These are phyloP conservation scores for Pouteria campechiana DNA, from an alignment of 179 eudicot species.

Conservation along the genomic window DNA sequence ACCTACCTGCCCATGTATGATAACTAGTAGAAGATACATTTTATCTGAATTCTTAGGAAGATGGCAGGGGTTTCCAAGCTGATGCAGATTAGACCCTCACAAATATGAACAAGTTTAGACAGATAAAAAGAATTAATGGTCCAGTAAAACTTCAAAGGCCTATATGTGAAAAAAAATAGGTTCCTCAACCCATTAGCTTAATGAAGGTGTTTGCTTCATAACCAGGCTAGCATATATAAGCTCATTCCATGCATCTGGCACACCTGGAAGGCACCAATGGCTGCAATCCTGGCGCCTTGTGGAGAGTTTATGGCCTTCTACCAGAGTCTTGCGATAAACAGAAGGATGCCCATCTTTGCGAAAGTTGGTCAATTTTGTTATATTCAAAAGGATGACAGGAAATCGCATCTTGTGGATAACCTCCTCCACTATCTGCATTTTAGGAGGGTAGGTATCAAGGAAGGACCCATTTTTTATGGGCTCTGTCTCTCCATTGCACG, in stretches of 20 bases:
- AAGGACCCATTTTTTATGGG: slow-evolving; percentile 48
- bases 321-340: slow-evolving; percentile 42
- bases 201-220: slow-evolving; percentile 13
- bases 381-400: slow-evolving; percentile 56
- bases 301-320: slow-evolving; percentile 33
- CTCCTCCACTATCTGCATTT: slow-evolving; percentile 82
- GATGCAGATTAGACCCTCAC: too few relatives aligned
- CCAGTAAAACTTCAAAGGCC: too few relatives aligned
- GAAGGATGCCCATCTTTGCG: slow-evolving; percentile 96
- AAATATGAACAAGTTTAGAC: too few relatives aligned
- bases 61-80: too few relatives aligned
- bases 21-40: too few relatives aligned
- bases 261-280: slow-evolving; percentile 98
- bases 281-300: slow-evolving; percentile 79
- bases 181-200: too few relatives aligned
- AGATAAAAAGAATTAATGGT: too few relatives aligned
- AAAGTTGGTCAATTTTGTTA: slow-evolving; percentile 67
- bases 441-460: slow-evolving; percentile 53
- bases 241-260: slow-evolving; percentile 97
- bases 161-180: too few relatives aligned
- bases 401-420: slow-evolving; percentile 46
- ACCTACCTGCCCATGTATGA: too few relatives aligned
- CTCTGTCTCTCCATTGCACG: slow-evolving; percentile 69
- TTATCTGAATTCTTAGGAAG: too few relatives aligned
- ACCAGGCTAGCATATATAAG: slow-evolving; percentile 61